Evolutionary conservation across 495 filamentous ascomycete species (phyloP), one percentile per base, ranked within the genome.

Genomic region (Aspergillus cavernicola): DNA sequence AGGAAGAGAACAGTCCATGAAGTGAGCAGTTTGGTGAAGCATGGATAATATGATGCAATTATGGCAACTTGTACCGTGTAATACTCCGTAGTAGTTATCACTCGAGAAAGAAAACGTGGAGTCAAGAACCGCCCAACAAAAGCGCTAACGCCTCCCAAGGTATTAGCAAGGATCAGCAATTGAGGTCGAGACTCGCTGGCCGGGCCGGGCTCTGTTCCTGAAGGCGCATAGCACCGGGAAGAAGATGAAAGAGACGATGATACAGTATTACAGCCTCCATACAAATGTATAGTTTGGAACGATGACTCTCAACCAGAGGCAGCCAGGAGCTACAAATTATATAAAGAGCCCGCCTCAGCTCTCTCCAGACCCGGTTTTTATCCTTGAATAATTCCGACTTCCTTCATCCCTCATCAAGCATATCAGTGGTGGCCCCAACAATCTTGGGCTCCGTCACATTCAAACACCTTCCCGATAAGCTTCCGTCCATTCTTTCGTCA

Each of bases 131-230:
- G 31, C 31, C 3, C 31, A 33, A 10, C 31, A n/a, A 11, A 33
- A 28, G 11, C 11, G 28, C 29, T 42, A 18, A 24, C 29, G 39
- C 24, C 47, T 42, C 40, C 48, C 24, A 18, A 26, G n/a, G 33
- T 18, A 32, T 39, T 41, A 28, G 38, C 32, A 8, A 23, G 47
- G 57, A 59, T 52, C 45, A 35, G 40, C 46, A 40, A 35, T 40
- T 18, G 42, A 44, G 35, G 43, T 56, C 53, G 18, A 42, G 58
- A 60, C 49, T 59, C 48, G 8, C 19, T 10, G 31, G 15, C 46
- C 56, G 49, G 54, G 53, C 61, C 57, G 4, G 57, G 57, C 55
- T 50, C 52, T 56, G 61, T 64, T 42, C 58, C 61, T 64, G 44
- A 46, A 20, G 28, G 18, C 56, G 61, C 61, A 55, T 57, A 64